These are phyloP conservation scores for Rhizopus stolonifer DNA, from an alignment of 371 early-diverging fungal species.

Conservation along the genomic window DNA sequence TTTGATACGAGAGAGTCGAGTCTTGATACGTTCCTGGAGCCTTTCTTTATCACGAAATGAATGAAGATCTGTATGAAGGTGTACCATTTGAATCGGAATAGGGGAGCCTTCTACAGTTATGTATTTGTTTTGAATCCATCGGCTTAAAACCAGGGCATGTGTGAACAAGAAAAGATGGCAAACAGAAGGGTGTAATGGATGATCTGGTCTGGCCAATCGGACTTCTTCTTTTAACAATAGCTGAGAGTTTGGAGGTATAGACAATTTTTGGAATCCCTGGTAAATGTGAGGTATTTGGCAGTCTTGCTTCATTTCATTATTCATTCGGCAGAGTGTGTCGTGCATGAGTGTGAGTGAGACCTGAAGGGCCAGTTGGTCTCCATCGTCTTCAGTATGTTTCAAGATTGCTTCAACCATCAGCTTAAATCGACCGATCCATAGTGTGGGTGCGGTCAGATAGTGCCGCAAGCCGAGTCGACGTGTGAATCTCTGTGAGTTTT, in stretches of 20 bases:
- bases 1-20: background rate
- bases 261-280: background rate
- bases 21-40: constrained; percentile 3
- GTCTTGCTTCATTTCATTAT: constrained; percentile 11
- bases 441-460: constrained; percentile 33
- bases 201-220: constrained; percentile 23
- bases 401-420: constrained; percentile 31
- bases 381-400: constrained; percentile 32
- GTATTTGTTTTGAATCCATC: too few relatives aligned
- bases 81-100: constrained; percentile 31
- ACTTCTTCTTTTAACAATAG: constrained; percentile 30
- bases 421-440: constrained; percentile 36
- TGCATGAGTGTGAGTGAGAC: constrained; percentile 27
- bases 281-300: background rate
- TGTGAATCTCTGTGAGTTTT: constrained; percentile 21
- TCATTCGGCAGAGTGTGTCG: constrained; percentile 31
- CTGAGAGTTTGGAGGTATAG: constrained; percentile 13
- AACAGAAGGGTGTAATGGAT: constrained; percentile 22
- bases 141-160: constrained; percentile 33
- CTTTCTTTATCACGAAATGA: too few relatives aligned
- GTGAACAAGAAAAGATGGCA: constrained; percentile 40
- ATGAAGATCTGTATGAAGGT: constrained; percentile 5
- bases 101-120: constrained; percentile 17
- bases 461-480: constrained; percentile 35
- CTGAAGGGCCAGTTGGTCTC: constrained; percentile 26